Evolutionary conservation across 306 rosid species (phyloP).

Genomic region (Calophaca sinica): DNA sequence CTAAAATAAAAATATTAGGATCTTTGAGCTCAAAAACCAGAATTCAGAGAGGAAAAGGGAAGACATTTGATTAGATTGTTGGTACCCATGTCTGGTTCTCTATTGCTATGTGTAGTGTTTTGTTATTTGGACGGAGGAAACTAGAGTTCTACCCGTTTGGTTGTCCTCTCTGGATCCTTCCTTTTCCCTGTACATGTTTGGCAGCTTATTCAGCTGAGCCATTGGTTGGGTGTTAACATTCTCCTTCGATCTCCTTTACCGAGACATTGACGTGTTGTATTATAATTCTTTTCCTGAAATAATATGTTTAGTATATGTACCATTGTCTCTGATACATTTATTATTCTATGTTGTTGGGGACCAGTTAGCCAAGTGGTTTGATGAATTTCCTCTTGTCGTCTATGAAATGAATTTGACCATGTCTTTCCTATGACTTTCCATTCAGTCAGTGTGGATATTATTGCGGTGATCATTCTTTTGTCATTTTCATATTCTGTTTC

Average conservation of each 20-base stretch:
- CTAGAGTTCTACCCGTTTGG: slow-evolving; percentile 25
- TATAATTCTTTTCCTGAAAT: slow-evolving; percentile 38
- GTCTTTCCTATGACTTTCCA: slow-evolving; percentile 24
- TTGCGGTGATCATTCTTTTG: background rate
- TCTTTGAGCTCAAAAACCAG: background rate
- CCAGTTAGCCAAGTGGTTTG: slow-evolving; percentile 25
- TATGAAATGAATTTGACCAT: slow-evolving; percentile 24
- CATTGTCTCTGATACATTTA: background rate
- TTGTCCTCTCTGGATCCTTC: slow-evolving; percentile 20
- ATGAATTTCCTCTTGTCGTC: slow-evolving; percentile 21
- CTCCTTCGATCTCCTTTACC: slow-evolving; percentile 13
- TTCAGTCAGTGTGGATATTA: slow-evolving; percentile 9
- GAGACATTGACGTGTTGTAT: slow-evolving; percentile 44
- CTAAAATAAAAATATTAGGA: slow-evolving; percentile 33
- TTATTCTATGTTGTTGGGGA: slow-evolving; percentile 27
- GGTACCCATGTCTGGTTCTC: slow-evolving; percentile 40
- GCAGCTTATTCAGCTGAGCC: slow-evolving; percentile 33
- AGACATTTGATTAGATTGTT: slow-evolving; percentile 28
- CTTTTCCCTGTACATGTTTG: slow-evolving; percentile 15
- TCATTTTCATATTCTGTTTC: background rate
- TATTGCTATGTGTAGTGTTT: slow-evolving; percentile 40
- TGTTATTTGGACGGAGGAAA: slow-evolving; percentile 40
- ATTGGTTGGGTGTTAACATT: slow-evolving; percentile 44
- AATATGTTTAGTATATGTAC: slow-evolving; percentile 37
- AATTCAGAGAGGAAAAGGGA: slow-evolving; percentile 33